Conservation (phyloP, 2,329 filamentous ascomycete genomes). For the Apiospora marii region DNA sequence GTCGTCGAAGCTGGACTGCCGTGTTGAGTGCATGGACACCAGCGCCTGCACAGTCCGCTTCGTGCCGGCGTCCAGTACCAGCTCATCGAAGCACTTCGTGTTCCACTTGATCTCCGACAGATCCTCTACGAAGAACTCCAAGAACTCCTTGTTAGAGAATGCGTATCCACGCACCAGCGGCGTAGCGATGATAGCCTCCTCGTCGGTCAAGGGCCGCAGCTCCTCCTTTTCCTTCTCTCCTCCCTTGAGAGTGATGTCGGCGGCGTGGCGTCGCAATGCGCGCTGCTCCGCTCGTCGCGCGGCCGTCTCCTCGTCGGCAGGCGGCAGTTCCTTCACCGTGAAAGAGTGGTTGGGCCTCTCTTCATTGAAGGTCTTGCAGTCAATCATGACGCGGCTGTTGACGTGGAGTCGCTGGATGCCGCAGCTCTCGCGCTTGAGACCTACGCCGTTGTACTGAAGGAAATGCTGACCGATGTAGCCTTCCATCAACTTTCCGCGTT, state of each 20-base stretch:
- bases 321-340: constrained; percentile 31
- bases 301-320: constrained; percentile 25
- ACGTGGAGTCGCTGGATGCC: constrained; percentile 37
- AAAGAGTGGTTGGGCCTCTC: constrained; percentile 38
- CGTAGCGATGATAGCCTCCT: constrained; percentile 37
- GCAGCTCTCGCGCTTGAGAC: constrained; percentile 30
- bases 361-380: constrained; percentile 44
- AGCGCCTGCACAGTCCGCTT: constrained; percentile 61
- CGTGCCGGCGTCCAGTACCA: constrained; percentile 57
- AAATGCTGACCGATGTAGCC: constrained; percentile 43
- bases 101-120: constrained; percentile 57
- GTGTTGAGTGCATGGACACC: constrained; percentile 13
- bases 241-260: constrained; percentile 27
- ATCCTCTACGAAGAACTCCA: constrained; percentile 49
- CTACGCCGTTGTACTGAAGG: constrained; percentile 44
- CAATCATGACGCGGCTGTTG: constrained; percentile 46
- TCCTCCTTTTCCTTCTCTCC: constrained; percentile 26
- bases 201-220: constrained; percentile 38
- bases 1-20: constrained; percentile 24
- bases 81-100: constrained; percentile 54
- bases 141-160: constrained; percentile 42
- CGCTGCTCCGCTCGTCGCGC: constrained; percentile 31
- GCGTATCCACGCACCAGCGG: constrained; percentile 42
- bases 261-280: constrained; percentile 33
- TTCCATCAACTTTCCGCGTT: constrained; percentile 46